Percentiles rank a stretch among this genome's conserved stretches.
Conservation (phyloP, 2,329 filamentous ascomycete species). For the Chaetothyriales sp. region DNA sequence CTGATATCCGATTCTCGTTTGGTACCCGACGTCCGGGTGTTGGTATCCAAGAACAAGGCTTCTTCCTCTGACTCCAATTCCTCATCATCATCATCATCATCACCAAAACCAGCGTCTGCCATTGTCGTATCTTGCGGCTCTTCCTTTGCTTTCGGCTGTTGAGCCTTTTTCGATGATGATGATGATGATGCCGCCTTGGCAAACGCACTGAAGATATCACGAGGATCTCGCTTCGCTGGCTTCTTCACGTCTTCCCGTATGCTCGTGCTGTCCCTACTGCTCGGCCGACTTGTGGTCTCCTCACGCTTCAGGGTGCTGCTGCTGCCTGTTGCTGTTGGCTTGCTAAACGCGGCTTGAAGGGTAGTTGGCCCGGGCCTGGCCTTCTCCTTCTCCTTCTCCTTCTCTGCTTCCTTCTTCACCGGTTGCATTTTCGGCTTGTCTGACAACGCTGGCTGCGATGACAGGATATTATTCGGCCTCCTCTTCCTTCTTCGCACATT, state of each 20-base stretch:
- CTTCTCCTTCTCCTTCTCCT: not conserved
- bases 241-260: constrained; percentile 27
- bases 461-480: constrained; percentile 22
- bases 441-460: constrained; percentile 1
- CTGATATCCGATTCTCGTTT: constrained; percentile 14
- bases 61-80: constrained; percentile 42
- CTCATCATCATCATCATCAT: constrained; percentile 30
- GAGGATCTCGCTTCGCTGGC: constrained; percentile 20
- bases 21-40: constrained; percentile 23
- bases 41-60: constrained; percentile 31
- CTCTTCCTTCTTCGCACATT: constrained; percentile 42
- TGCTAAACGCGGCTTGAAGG: constrained; percentile 10
- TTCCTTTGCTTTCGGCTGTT: constrained; percentile 9
- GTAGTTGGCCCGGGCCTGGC: not conserved
- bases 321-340: no score
- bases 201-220: constrained; percentile 17
- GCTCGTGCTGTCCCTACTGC: constrained; percentile 17
- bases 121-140: constrained; percentile 8
- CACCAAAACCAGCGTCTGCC: constrained; percentile 2
- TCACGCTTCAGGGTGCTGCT: constrained; percentile 7
- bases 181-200: constrained; percentile 10
- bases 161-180: constrained; percentile 7
- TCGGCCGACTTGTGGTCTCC: constrained; percentile 16
- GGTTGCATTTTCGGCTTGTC: constrained; percentile 17
- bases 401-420: constrained; percentile 15